Percentiles rank a stretch among this genome's conserved stretches.
phyloP scores from a whole-genome alignment of 495 filamentous ascomycete genomes.

The Daldinia caldariorum region DNA sequence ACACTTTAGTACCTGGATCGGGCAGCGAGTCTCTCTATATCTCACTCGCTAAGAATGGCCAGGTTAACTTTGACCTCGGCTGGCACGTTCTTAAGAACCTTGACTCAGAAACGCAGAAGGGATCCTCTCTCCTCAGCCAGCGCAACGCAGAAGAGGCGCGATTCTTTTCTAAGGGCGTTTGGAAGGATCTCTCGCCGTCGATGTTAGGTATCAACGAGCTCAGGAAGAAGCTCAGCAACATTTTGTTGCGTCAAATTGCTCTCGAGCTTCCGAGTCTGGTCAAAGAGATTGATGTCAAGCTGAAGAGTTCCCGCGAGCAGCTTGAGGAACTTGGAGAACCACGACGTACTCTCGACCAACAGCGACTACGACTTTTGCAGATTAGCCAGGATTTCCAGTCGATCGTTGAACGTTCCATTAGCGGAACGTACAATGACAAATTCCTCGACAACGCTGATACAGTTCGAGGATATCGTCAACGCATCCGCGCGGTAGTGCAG shows the following conservation, averaged over 20 bases:
- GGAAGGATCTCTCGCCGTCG: slow-evolving; percentile 45
- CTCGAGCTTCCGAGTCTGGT: slow-evolving; percentile 47
- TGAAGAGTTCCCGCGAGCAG: slow-evolving; percentile 33
- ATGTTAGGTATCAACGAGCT: slow-evolving; percentile 47
- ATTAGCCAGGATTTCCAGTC: slow-evolving; percentile 45
- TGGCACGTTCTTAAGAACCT: slow-evolving; percentile 73
- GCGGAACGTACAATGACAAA: slow-evolving; percentile 45
- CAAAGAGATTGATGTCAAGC: slow-evolving; percentile 41
- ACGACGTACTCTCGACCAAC: slow-evolving; percentile 42
- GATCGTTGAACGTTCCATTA: slow-evolving; percentile 45
- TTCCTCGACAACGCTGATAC: slow-evolving; percentile 54
- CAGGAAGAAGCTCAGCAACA: slow-evolving; percentile 45
- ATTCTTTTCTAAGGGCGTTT: slow-evolving; percentile 60
- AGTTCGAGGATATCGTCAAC: slow-evolving; percentile 55
- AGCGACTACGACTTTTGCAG: slow-evolving; percentile 41
- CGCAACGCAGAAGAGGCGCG: slow-evolving; percentile 49
- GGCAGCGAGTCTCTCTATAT: slow-evolving; percentile 39
- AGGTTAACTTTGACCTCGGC: slow-evolving; percentile 65
- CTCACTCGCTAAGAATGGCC: slow-evolving; percentile 56
- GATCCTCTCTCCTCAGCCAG: slow-evolving; percentile 46
- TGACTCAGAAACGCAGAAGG: slow-evolving; percentile 54
- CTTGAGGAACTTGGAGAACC: slow-evolving; percentile 44
- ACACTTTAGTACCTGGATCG: slow-evolving; percentile 37
- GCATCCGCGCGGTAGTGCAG: slow-evolving; percentile 69
- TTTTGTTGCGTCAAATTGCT: slow-evolving; percentile 47